Base-by-base conservation (phyloP, 2,329 filamentous ascomycete species). In the Camptophora hylomeconis region DNA sequence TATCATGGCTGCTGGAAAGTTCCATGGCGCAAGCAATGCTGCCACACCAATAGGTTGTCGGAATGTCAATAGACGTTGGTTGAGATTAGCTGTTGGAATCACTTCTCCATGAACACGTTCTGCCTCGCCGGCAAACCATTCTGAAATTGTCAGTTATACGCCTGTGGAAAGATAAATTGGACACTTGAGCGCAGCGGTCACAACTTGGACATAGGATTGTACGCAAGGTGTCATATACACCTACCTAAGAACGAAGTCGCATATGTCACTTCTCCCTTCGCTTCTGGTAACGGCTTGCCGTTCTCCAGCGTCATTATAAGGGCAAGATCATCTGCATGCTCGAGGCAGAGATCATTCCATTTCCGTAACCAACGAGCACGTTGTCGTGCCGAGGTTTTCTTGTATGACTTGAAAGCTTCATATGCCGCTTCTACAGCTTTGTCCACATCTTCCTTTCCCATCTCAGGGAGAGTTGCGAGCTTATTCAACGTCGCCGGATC, bases 41-140 rank as follows among this genome's bases (percentile, higher is more conserved):
- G 77, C 81, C 9, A 92, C 82, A 30, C 82, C 83, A 10, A 92
- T 72, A 1, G 83, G 82, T 54, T 92, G 79, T 57, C 81, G 84
- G 48, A 82, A 58, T 0, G 80, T 89, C 42, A 76, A 69, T 11
- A 89, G 71, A 30, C 82, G 67, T 54, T 87, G 86, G 4, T 72
- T 75, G 0, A 77, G 63, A 2, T 78, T 61, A 5, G 69, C 74
- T 8, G 78, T 66, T 3, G 65, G 61, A 16, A 73, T 68, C 3
- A 60, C 65, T 30, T 64, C 60, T 17, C 68, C 69, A 31, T 63
- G 60, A 0, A 46, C 36, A 5, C 60, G 45, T n/a, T 54, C 50
- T 3, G 69, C 63, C 40, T 67, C 64, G 35, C 61, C 65, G 8
- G 54, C 53, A 41, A 68, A 69, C 63, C 65, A 69, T 22, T 57